Evolutionary conservation across 1,284 basidiomycete species (phyloP), one percentile per base, ranked within the genome.

Genomic region (Naganishia sp.): DNA sequence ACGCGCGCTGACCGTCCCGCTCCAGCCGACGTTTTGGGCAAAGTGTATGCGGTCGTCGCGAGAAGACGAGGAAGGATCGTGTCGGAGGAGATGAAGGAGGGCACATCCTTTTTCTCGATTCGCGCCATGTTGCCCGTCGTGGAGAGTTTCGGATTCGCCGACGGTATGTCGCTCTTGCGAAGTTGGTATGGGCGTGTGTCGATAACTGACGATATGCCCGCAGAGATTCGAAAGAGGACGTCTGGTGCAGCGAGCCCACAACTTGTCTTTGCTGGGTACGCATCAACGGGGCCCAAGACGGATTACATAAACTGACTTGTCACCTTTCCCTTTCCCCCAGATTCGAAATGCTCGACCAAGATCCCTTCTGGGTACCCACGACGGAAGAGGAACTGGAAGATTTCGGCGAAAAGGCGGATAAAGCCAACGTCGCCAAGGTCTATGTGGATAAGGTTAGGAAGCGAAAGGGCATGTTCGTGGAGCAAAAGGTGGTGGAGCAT

Each of bases 351-450:
- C 83, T 96, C 35, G 90, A 94, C 79, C 86, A 88, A 72, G 94
- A 99, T 82, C 96, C 96, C 2, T 99, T 95, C 83, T 99, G 96
- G 96, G 94, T 99, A 0, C 96, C 96, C 0, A 93, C 92, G 9
- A 99, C 96, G 0, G 90, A 96, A 74, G 96, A 97, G 76, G 96
- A 99, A 74, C 83, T 99, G 49, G 96, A 99, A 79, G 95, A 98
- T 77, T 83, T 99, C 9, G 96, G 96, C 53, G 92, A 95, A 76
- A 96, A 97, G 78, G 89, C 94, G 2, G 96, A 99, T 76, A 83
- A 91, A 58, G 87, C 88, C 23, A 99, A 99, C 76, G 83, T 97
- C n/a, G 95, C 95, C 0, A 94, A 94, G 77, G 86, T 82, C 21
- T 99, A 98, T 72, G 90, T 98, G 87, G 94, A 99, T 72, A 83